Conservation (phyloP, 2,329 filamentous ascomycete species). For the Pseudogymnoascus sp. region DNA sequence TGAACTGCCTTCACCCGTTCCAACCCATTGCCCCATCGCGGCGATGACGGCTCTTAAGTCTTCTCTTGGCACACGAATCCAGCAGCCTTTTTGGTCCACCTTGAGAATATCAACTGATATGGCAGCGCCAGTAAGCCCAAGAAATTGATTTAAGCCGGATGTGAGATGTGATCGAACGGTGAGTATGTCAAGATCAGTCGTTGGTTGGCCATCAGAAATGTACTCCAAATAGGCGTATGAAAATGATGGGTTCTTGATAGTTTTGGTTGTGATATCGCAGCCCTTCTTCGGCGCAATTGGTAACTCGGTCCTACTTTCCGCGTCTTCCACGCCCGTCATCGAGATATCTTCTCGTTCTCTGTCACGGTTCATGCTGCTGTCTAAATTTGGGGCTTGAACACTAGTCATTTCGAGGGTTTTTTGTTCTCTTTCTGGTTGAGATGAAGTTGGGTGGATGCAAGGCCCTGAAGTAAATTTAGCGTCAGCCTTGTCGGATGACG, state of each 20-base stretch:
- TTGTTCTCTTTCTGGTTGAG: not conserved
- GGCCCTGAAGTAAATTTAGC: conserved; percentile 10
- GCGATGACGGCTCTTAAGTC: conserved; percentile 57
- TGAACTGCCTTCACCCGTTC: conserved; percentile 31
- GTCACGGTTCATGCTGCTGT: not conserved
- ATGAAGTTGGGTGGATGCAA: not conserved
- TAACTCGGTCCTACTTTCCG: not conserved
- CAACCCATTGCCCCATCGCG: conserved; percentile 60
- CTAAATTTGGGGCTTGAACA: not conserved
- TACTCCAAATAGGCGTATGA: conserved; percentile 49
- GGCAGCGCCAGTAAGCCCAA: conserved; percentile 61
- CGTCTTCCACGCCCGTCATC: not conserved
- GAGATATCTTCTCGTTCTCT: not conserved
- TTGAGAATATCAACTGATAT: conserved; percentile 67
- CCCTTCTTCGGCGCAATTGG: conserved; percentile 16
- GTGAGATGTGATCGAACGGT: conserved; percentile 58
- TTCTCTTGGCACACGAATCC: conserved; percentile 57
- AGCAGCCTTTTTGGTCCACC: conserved; percentile 48
- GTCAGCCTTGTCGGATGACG: conserved; percentile 10
- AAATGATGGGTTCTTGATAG: conserved; percentile 45
- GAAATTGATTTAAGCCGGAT: conserved; percentile 58
- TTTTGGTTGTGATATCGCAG: conserved; percentile 45
- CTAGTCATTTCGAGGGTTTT: not conserved
- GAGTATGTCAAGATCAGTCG: conserved; percentile 48
- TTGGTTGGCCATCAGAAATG: conserved; percentile 13